Evolutionary conservation across 176 grass and related monocot species (phyloP).

Genomic region (Aegilops speltoides): DNA sequence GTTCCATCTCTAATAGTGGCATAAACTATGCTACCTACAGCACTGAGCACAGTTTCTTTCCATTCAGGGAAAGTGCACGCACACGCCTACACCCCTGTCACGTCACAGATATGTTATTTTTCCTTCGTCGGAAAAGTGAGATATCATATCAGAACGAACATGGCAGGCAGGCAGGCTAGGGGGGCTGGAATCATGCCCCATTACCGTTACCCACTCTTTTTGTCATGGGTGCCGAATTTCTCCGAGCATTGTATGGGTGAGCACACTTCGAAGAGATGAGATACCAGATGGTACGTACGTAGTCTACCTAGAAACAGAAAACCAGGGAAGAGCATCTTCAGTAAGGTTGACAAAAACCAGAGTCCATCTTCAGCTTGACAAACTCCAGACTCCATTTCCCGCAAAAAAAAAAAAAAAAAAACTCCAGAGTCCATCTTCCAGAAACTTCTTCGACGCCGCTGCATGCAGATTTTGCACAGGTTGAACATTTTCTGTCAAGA

Average conservation of each 20-base stretch:
- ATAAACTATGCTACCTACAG: neutral
- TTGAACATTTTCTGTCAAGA: neutral
- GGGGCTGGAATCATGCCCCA: slow-evolving; percentile 28
- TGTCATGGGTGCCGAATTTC: slow-evolving; percentile 12
- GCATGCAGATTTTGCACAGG: neutral
- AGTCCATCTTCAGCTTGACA: neutral
- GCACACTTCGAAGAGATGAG: slow-evolving; percentile 8
- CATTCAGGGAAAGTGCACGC: neutral
- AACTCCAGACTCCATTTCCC: neutral
- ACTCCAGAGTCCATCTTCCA: neutral
- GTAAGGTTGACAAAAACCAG: neutral
- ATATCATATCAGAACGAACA: neutral
- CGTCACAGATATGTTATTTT: neutral
- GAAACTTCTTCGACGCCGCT: neutral
- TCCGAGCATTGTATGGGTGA: slow-evolving; percentile 37
- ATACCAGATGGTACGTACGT: neutral
- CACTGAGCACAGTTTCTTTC: slow-evolving; percentile 3
- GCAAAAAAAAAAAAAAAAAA: neutral
- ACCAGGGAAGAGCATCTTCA: neutral
- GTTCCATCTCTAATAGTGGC: neutral
- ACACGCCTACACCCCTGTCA: neutral
- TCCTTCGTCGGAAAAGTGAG: neutral
- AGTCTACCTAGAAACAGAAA: neutral
- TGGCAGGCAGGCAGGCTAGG: neutral
- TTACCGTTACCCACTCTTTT: neutral